Evolutionary conservation across 2,329 filamentous ascomycete genomes (phyloP), one percentile per base, ranked within the genome.

Genomic region (Aspergillus latus): DNA sequence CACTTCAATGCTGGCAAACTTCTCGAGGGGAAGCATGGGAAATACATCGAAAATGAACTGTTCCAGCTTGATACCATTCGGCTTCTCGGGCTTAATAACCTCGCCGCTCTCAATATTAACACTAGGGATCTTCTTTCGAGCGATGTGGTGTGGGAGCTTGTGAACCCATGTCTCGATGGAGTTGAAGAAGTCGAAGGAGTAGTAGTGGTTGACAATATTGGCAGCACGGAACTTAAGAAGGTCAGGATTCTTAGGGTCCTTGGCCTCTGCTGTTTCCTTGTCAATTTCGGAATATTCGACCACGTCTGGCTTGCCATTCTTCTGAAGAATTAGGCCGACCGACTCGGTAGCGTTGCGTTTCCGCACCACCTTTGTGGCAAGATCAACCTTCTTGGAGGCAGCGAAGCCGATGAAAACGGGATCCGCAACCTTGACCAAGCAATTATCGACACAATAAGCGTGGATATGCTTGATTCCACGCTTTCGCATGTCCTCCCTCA

Each of bases 151-250:
- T 13, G 93, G 93, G 51, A 99, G 84, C 74, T 88, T 86, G 78
- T 92, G 83, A 15, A 85, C 86, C 90, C 91, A 97, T 66, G 86
- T 79, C 56, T 94, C 92, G 66, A 97, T 96, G 62, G 85, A 88
- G 74, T 96, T 89, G 48, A 99, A 84, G 83, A 97, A 97, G 64
- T 84, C 80, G 82, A 92, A 93, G 46, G 91, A 96, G 81, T 99
- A 99, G 84, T 97, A 99, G 83, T 99, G 94, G 82, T 99, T 99
- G 78, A 99, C 94, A 67, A 99, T 99, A 81, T 99, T 99, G 70
- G 93, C 94, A 56, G 94, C 93, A 60, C 94, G 89, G 86, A 96
- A 97, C 77, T 93, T 95, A 72, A 99, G 87, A 52, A 97, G 81
- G 56, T 85, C 87, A 2, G 85, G 80, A 68, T 96, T 87, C 75